Conservation (phyloP, 2,329 filamentous ascomycete genomes). For the Claviceps monticola region DNA sequence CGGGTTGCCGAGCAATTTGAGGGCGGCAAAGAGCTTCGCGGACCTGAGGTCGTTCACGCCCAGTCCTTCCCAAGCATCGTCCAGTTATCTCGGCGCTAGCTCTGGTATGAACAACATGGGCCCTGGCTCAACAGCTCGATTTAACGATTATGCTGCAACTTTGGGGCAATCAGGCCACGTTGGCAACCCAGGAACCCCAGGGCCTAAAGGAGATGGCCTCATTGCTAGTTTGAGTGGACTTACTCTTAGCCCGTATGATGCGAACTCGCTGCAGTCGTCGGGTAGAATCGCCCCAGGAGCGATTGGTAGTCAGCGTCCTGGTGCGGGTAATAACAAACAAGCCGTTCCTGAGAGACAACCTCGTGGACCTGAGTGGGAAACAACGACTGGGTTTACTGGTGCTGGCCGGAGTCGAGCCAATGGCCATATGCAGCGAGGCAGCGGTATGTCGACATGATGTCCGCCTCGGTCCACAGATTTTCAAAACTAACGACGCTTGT, state of each 20-base stretch:
- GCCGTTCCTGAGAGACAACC: constrained; percentile 47
- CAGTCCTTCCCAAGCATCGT: constrained; percentile 73
- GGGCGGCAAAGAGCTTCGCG: constrained; percentile 91
- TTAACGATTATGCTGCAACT: constrained; percentile 31
- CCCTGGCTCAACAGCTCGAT: constrained; percentile 23
- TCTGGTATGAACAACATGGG: constrained; percentile 42
- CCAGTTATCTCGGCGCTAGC: constrained; percentile 50
- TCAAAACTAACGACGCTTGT: not conserved
- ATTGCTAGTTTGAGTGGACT: constrained; percentile 36
- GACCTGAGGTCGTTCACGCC: constrained; percentile 91
- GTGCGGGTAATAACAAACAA: constrained; percentile 29
- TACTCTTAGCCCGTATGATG: constrained; percentile 38
- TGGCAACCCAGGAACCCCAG: constrained; percentile 24
- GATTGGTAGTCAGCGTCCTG: constrained; percentile 51
- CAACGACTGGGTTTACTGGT: constrained; percentile 34
- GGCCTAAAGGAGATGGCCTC: constrained; percentile 26
- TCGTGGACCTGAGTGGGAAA: constrained; percentile 50
- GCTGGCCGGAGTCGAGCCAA: constrained; percentile 38
- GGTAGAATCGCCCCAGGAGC: constrained; percentile 40
- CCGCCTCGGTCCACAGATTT: not conserved
- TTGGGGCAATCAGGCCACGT: constrained; percentile 21
- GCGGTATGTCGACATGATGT: constrained; percentile 32
- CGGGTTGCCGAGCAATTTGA: constrained; percentile 62
- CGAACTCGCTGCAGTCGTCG: constrained; percentile 21
- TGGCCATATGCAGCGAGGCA: constrained; percentile 47